A percentile compares a stretch with the other conserved stretches of the same genome.
Conservation (phyloP, 1,284 basidiomycete species). For the Taiwanofungus camphoratus region DNA sequence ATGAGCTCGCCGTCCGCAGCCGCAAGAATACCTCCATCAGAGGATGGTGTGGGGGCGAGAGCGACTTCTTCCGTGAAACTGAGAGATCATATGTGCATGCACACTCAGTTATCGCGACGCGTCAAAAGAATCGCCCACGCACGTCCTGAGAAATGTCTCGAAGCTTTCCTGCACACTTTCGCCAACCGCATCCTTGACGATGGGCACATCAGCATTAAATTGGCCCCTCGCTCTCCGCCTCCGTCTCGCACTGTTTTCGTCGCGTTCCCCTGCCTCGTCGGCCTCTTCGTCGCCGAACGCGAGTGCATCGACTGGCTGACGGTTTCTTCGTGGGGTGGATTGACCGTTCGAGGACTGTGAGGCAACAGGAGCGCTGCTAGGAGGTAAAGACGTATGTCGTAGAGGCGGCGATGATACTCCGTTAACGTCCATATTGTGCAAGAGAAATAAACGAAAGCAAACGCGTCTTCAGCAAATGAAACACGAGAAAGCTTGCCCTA, state of each 20-base stretch:
- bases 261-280: constrained; percentile 31
- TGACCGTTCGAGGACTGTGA: constrained; percentile 40
- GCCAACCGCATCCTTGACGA: constrained; percentile 89
- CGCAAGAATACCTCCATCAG: constrained; percentile 55
- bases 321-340: constrained; percentile 37
- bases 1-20: constrained; percentile 59
- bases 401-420: constrained; percentile 34
- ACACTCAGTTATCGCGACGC: neutral
- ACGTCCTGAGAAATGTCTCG: constrained; percentile 88
- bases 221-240: constrained; percentile 46
- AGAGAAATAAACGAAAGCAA: constrained; percentile 4
- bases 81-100: neutral
- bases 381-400: constrained; percentile 48
- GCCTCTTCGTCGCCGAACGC: constrained; percentile 54
- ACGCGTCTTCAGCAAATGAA: constrained; percentile 25
- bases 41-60: constrained; percentile 69
- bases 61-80: constrained; percentile 82
- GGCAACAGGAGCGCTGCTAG: constrained; percentile 58
- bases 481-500: constrained; percentile 43
- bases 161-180: constrained; percentile 91
- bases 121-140: constrained; percentile 26
- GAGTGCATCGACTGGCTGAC: constrained; percentile 53
- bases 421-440: constrained; percentile 34
- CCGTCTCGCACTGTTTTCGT: constrained; percentile 29
- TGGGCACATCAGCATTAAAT: constrained; percentile 62